Evolutionary conservation across 2,329 filamentous ascomycete genomes (phyloP).

Genomic region (Curvularia verruculosa): DNA sequence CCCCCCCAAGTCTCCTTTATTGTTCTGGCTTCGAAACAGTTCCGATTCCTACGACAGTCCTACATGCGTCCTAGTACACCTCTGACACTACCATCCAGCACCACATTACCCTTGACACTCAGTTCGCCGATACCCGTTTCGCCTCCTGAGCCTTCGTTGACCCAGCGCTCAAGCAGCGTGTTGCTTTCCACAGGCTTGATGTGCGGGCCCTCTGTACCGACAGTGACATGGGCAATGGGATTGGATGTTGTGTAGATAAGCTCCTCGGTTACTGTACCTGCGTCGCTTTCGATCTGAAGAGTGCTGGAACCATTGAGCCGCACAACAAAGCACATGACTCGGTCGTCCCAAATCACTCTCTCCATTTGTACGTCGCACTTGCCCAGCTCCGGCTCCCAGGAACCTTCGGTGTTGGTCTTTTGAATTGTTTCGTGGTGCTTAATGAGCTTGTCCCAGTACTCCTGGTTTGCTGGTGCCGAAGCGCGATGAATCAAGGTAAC

Average conservation of each 20-base stretch:
- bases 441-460: conserved; percentile 77
- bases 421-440: conserved; percentile 58
- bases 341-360: conserved; percentile 78
- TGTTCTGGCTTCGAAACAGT: neutral
- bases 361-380: conserved; percentile 68
- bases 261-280: conserved; percentile 54
- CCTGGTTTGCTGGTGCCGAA: conserved; percentile 63
- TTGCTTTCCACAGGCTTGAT: conserved; percentile 97
- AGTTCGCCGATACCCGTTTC: conserved; percentile 62
- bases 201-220: conserved; percentile 75
- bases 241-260: conserved; percentile 69
- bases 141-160: conserved; percentile 62
- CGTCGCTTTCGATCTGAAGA: conserved; percentile 26
- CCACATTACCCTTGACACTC: conserved; percentile 60
- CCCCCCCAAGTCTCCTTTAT: no score
- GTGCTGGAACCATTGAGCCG: conserved; percentile 54
- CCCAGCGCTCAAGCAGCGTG: conserved; percentile 76
- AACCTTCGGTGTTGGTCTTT: conserved; percentile 46
- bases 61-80: conserved; percentile 47
- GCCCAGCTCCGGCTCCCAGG: conserved; percentile 62
- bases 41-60: neutral
- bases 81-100: conserved; percentile 62
- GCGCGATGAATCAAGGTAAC: conserved; percentile 90
- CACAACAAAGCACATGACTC: conserved; percentile 90
- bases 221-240: conserved; percentile 80